phyloP scores from a whole-genome alignment of 306 rosid genomes.

The Carpinus viminea region DNA sequence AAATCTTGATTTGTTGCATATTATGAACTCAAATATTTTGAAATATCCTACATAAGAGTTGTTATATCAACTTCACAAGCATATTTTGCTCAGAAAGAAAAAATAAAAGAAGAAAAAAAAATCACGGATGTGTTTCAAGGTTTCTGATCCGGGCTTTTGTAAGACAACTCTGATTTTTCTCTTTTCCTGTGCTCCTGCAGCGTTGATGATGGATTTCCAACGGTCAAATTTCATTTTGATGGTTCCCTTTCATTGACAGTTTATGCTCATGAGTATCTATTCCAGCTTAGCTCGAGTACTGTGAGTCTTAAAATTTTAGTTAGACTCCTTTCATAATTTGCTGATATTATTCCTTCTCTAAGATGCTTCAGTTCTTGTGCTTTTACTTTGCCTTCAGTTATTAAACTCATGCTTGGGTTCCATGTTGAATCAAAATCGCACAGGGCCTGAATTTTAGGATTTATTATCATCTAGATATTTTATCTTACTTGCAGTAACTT shows the following conservation, averaged over 20 bases:
- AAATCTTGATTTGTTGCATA: neutral
- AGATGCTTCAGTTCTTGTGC: neutral
- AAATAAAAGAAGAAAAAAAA: too few relatives aligned
- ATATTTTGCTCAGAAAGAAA: too few relatives aligned
- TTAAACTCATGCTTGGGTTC: neutral
- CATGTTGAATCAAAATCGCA: neutral
- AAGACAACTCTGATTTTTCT: constrained; percentile 21
- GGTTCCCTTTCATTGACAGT: constrained; percentile 49
- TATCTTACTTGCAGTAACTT: neutral
- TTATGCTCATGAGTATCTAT: constrained; percentile 78
- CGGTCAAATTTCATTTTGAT: constrained; percentile 54
- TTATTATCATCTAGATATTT: neutral
- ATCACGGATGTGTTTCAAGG: neutral
- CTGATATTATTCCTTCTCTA: neutral
- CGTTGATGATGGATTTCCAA: constrained; percentile 68
- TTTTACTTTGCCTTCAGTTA: neutral
- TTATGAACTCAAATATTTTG: too few relatives aligned
- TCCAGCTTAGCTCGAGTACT: constrained; percentile 45
- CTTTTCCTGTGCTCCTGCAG: constrained; percentile 43
- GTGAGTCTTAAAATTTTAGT: constrained; percentile 9
- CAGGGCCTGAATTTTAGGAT: neutral
- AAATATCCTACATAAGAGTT: too few relatives aligned
- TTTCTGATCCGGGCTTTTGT: constrained; percentile 15
- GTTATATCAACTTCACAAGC: too few relatives aligned
- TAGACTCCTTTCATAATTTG: neutral